A percentile compares a stretch with the other conserved stretches of the same genome.
Conservation (phyloP, 2,329 filamentous ascomycete genomes). For the Venturia aucupariae region DNA sequence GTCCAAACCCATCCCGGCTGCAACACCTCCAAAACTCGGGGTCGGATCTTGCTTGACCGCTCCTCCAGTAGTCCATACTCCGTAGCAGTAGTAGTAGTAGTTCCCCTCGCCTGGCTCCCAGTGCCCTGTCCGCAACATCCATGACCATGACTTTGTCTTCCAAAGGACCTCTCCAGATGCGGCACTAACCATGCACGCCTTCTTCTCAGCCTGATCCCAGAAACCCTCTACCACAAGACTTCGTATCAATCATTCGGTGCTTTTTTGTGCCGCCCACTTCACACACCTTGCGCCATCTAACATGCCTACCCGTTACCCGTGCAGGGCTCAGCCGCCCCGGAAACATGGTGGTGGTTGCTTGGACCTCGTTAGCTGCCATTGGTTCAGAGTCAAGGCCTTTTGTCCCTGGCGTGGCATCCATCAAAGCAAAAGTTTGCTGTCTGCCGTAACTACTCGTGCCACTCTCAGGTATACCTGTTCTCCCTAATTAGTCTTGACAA, state of each 20-base stretch:
- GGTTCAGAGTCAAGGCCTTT: conserved; percentile 2
- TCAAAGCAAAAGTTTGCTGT: conserved; percentile 1
- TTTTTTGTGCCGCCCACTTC: conserved; percentile 8
- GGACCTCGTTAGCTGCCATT: conserved; percentile 6
- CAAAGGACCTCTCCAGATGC: neutral
- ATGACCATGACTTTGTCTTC: conserved; percentile 9
- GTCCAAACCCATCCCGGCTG: neutral
- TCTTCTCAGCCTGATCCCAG: neutral
- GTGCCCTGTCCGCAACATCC: neutral
- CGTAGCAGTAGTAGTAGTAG: too few relatives aligned
- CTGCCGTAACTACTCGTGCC: conserved; percentile 11
- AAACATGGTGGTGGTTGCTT: conserved; percentile 8
- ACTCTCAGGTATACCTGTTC: conserved; percentile 10
- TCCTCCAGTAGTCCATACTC: neutral
- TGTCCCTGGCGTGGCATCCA: neutral
- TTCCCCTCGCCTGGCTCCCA: neutral
- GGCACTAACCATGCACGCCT: neutral
- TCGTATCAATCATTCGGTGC: too few relatives aligned
- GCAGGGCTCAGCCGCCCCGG: conserved; percentile 12
- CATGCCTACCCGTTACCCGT: conserved; percentile 7
- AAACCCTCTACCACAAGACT: neutral
- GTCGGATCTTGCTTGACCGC: conserved; percentile 9
- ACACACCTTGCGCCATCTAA: conserved; percentile 12
- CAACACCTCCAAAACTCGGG: neutral
- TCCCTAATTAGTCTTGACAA: conserved; percentile 12